A percentile compares a stretch with the other conserved stretches of the same genome.
Evolutionary conservation across 176 grass and related monocot genomes (phyloP).

Genomic region (Phyllostachys edulis): DNA sequence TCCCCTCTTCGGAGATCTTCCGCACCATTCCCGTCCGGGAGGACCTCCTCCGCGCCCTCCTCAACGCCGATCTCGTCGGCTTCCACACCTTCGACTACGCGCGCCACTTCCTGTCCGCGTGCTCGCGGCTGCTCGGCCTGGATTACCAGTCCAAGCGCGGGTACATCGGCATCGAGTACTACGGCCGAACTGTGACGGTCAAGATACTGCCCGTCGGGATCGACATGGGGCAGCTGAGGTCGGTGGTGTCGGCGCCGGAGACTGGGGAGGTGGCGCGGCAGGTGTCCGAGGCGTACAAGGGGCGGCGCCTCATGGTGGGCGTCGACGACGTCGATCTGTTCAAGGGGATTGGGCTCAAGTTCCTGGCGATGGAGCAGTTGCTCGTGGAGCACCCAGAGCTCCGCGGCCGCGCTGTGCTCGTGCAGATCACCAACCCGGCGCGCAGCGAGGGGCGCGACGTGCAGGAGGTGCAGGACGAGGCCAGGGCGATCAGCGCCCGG

Average conservation of each 20-base stretch:
- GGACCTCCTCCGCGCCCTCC: conserved; percentile 66
- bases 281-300: conserved; percentile 55
- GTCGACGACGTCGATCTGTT: conserved; percentile 93
- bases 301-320: conserved; percentile 65
- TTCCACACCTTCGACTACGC: conserved; percentile 70
- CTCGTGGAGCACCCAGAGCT: conserved; percentile 63
- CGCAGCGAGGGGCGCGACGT: conserved; percentile 87
- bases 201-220: conserved; percentile 94
- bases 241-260: conserved; percentile 67
- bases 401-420: conserved; percentile 58
- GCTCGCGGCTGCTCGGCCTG: conserved; percentile 74
- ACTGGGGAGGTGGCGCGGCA: conserved; percentile 42
- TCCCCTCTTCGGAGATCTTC: conserved; percentile 95
- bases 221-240: conserved; percentile 80
- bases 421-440: conserved; percentile 88
- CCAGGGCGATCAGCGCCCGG: conserved; percentile 58
- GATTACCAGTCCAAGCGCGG: conserved; percentile 91
- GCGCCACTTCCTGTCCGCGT: conserved; percentile 68
- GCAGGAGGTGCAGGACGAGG: conserved; percentile 78
- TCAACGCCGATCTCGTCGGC: conserved; percentile 69
- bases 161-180: conserved; percentile 94
- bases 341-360: conserved; percentile 96
- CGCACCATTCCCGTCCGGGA: conserved; percentile 85
- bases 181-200: conserved; percentile 84
- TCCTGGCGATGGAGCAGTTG: conserved; percentile 86